These are phyloP conservation scores for Exophiala viscosa DNA, from an alignment of 2,329 filamentous ascomycete genomes.

Conservation along the genomic window DNA sequence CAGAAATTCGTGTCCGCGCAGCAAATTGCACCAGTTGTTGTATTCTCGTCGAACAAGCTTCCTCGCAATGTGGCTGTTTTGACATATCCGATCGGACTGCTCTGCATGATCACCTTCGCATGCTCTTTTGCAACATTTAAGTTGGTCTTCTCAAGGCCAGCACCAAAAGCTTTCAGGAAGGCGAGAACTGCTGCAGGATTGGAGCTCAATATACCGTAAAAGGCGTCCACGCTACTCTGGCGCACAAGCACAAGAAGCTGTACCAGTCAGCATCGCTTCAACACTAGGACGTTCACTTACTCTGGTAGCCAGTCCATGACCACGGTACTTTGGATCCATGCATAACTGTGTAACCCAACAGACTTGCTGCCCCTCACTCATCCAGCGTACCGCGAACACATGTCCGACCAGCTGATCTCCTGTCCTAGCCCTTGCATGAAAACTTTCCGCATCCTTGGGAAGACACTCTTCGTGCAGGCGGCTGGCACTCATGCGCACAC, in stretches of 20 bases:
- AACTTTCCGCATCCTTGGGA: neutral
- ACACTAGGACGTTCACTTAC: neutral
- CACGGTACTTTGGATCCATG: slow-evolving; percentile 1
- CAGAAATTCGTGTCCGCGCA: slow-evolving; percentile 9
- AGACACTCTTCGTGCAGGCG: neutral
- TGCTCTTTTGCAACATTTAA: neutral
- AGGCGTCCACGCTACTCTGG: neutral
- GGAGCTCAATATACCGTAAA: slow-evolving; percentile 2
- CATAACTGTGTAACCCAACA: slow-evolving; percentile 9
- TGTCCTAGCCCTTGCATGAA: neutral
- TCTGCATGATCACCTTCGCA: slow-evolving; percentile 1
- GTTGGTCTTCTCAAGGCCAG: slow-evolving; percentile 1
- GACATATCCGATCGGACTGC: slow-evolving; percentile 6
- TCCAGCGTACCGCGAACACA: slow-evolving; percentile 1
- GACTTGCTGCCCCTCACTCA: neutral
- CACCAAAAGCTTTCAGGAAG: slow-evolving; percentile 1
- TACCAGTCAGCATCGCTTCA: neutral
- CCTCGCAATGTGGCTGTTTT: neutral
- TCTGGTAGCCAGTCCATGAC: slow-evolving; percentile 4
- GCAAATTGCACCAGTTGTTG: neutral
- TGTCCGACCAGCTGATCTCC: neutral
- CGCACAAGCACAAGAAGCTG: neutral
- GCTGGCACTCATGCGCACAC: slow-evolving; percentile 2
- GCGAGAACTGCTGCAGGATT: slow-evolving; percentile 5
- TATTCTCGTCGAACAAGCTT: neutral